These are phyloP conservation scores for Cordyceps militaris DNA, from an alignment of 2,329 filamentous ascomycete species.

Conservation along the genomic window DNA sequence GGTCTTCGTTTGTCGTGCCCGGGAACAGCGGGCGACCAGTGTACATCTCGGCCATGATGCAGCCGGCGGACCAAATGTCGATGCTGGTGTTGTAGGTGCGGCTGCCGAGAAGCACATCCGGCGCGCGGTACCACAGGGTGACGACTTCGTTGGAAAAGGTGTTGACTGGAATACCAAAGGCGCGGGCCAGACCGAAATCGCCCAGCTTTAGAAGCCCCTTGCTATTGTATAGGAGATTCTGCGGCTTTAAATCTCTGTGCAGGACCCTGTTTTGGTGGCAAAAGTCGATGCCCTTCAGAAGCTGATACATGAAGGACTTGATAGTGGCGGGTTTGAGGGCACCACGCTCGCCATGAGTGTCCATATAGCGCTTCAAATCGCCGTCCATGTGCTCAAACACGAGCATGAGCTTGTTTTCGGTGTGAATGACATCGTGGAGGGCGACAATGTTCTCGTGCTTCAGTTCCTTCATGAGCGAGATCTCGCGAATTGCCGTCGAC, in stretches of 20 bases:
- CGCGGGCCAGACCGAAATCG: constrained; percentile 88
- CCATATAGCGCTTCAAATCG: constrained; percentile 98
- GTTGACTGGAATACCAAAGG: constrained; percentile 95
- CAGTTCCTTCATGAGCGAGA: constrained; percentile 98
- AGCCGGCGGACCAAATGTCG: constrained; percentile 98
- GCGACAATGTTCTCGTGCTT: constrained; percentile 98
- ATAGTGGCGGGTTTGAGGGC: constrained; percentile 84
- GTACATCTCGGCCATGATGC: constrained; percentile 99
- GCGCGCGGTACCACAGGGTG: constrained; percentile 94
- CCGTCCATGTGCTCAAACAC: constrained; percentile 99
- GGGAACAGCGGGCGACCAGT: constrained; percentile 93
- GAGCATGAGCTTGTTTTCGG: constrained; percentile 98
- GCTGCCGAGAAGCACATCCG: constrained; percentile 88
- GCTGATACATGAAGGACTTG: constrained; percentile 99
- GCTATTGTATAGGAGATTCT: constrained; percentile 91
- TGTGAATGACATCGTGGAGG: constrained; percentile 97
- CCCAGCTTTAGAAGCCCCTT: constrained; percentile 87
- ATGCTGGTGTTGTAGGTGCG: constrained; percentile 99
- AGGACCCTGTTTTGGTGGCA: constrained; percentile 96
- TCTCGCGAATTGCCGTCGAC: constrained; percentile 94
- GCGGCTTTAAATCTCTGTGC: constrained; percentile 91
- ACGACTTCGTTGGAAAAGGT: constrained; percentile 98
- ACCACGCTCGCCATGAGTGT: constrained; percentile 80
- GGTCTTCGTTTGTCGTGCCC: constrained; percentile 96
- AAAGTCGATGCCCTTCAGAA: constrained; percentile 91